Evolutionary conservation across 176 grass and related monocot genomes (phyloP), one percentile per base, ranked within the genome.

Genomic region (Ampelocalamus luodianensis): DNA sequence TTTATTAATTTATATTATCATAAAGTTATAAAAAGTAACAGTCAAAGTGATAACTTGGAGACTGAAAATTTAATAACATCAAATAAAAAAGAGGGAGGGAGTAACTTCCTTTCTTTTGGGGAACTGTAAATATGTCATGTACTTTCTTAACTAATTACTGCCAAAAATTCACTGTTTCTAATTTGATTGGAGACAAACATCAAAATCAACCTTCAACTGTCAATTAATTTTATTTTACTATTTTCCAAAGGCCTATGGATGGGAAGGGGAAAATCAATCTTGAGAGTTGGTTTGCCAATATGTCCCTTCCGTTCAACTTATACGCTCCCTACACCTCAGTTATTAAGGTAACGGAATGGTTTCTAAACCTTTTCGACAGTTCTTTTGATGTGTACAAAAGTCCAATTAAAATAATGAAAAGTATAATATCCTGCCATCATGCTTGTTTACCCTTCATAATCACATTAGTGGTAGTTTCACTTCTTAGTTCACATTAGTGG

Each of bases 301-400:
- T 88, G 66, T 92, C 89, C 85, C 89, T 90, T 80, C 87, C 87
- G 74, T 98, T 98, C 83, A 98, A 98, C 84, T 83, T 87, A 10
- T 90, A 92, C 65, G 79, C 96, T 77, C 81, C 74, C 71, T 86
- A 87, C 76, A 75, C 89, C 24, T 83, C 89, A 80, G 74, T 95
- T 68, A 88, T 98, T 76, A 95, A 98, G 93, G 96, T 98, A 91
- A 89, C 83, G 20, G 11, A 58, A 81, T 82, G 32, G 38, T 85
- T 82, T 6, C 50, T 43, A 50, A 56, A 78, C 80, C 16, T 65
- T 72, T n/a, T 77, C 74, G 61, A 77, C 74, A 27, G 43, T 58
- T 68, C 72, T 55, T 17, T 65, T n/a, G 54, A 63, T 14, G 17
- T 72, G 4, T 63, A 27, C 54, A 24, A 70, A 45, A 82, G 51